A percentile compares a stretch with the other conserved stretches of the same genome.
phyloP scores from a whole-genome alignment of 306 rosid genomes.

The Albizia julibrissin region DNA sequence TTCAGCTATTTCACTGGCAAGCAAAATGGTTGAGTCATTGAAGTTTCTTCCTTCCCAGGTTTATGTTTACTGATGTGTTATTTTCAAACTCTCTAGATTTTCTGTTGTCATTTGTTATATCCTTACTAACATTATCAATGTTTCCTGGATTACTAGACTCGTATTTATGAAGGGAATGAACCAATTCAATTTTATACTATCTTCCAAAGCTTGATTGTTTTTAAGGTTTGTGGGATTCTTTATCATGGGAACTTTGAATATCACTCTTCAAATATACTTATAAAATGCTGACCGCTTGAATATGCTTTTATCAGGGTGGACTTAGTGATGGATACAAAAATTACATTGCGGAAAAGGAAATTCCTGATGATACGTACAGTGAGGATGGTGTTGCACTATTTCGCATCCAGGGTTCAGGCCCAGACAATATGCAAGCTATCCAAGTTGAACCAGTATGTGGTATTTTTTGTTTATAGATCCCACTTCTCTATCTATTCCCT shows the following conservation, averaged over 20 bases:
- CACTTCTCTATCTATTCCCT: neutral
- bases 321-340: slow-evolving; percentile 74
- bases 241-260: slow-evolving; percentile 7
- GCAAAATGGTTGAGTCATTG: slow-evolving; percentile 79
- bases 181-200: slow-evolving; percentile 73
- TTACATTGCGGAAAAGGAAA: slow-evolving; percentile 56
- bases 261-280: neutral
- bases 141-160: slow-evolving; percentile 53
- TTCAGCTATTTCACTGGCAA: slow-evolving; percentile 67
- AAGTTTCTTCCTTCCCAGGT: slow-evolving; percentile 87
- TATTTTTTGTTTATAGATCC: neutral
- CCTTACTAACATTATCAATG: slow-evolving; percentile 38
- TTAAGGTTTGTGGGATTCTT: slow-evolving; percentile 62
- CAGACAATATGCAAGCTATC: slow-evolving; percentile 94
- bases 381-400: slow-evolving; percentile 82
- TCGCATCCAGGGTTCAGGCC: slow-evolving; percentile 92
- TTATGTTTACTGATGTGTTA: slow-evolving; percentile 23
- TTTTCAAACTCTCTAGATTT: slow-evolving; percentile 8
- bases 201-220: slow-evolving; percentile 70
- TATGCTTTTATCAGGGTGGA: slow-evolving; percentile 69
- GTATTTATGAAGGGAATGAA: slow-evolving; percentile 80
- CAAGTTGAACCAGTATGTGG: slow-evolving; percentile 79
- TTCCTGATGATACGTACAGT: slow-evolving; percentile 74
- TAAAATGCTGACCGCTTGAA: slow-evolving; percentile 24
- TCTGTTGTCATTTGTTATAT: neutral